Evolutionary conservation across 768 basidiomycete genomes (phyloP).

Genomic region (Leccinum broughii): DNA sequence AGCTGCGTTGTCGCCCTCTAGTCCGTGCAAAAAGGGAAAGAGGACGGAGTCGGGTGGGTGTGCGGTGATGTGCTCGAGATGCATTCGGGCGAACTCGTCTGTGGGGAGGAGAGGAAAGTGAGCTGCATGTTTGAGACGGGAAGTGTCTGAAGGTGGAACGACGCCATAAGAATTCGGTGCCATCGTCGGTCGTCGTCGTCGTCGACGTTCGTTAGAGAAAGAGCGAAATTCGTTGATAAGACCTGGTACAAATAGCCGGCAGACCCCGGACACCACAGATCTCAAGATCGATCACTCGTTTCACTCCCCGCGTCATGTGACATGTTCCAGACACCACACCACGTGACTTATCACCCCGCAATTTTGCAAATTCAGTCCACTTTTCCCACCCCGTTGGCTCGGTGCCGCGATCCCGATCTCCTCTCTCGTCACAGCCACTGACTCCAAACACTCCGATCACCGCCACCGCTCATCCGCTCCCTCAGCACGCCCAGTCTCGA

Average conservation of each 20-base stretch:
- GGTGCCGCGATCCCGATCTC: conserved; percentile 17
- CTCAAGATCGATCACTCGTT: conserved; percentile 18
- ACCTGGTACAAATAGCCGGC: conserved; percentile 23
- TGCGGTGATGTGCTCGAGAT: conserved; percentile 59
- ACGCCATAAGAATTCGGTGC: conserved; percentile 20
- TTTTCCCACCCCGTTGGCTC: conserved; percentile 17
- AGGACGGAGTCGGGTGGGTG: conserved; percentile 81
- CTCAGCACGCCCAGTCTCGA: conserved; percentile 71
- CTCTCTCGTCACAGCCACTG: conserved; percentile 42
- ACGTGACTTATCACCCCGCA: conserved; percentile 23
- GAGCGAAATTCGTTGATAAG: conserved; percentile 15
- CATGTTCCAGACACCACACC: conserved; percentile 15
- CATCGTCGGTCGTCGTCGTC: conserved; percentile 15
- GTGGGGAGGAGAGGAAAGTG: conserved; percentile 38
- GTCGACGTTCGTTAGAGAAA: not conserved
- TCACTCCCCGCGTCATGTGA: conserved; percentile 22
- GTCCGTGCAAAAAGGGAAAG: conserved; percentile 87
- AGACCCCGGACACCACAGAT: conserved; percentile 22
- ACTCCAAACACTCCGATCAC: conserved; percentile 60
- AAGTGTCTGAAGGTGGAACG: conserved; percentile 16
- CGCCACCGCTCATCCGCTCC: conserved; percentile 46
- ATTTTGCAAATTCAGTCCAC: conserved; percentile 23
- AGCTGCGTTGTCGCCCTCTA: conserved; percentile 76
- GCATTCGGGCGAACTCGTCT: conserved; percentile 57
- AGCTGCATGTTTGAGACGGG: not conserved